phyloP scores from a whole-genome alignment of 1,139 yeast species.

The Hyphopichia pseudoburtonii region DNA sequence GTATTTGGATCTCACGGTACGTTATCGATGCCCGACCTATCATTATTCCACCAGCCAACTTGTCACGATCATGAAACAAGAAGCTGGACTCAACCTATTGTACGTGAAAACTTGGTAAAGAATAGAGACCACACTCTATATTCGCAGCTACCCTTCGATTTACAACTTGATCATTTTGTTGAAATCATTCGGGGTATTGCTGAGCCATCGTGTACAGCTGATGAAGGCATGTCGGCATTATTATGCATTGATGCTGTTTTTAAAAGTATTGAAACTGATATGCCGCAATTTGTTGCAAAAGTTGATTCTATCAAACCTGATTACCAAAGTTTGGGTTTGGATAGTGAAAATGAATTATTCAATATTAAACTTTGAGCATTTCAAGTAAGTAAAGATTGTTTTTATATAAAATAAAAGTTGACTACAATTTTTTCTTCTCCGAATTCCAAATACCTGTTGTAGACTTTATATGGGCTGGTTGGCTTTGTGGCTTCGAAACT shows the following conservation, averaged over 20 bases:
- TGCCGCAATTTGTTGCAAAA: conserved; percentile 32
- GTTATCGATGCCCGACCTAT: conserved; percentile 37
- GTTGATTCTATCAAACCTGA: conserved; percentile 25
- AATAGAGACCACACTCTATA: conserved; percentile 12
- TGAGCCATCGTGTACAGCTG: conserved; percentile 34
- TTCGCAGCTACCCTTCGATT: conserved; percentile 29
- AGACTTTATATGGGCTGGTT: no score
- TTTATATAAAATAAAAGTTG: no score
- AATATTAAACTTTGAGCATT: conserved; percentile 22
- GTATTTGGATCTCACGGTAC: conserved; percentile 40
- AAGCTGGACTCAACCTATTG: conserved; percentile 22
- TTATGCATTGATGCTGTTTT: conserved; percentile 35
- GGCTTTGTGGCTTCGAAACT: no score
- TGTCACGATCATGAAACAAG: conserved; percentile 9
- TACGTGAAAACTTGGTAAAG: conserved; percentile 11
- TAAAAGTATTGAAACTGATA: conserved; percentile 34
- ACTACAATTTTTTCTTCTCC: no score
- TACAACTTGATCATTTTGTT: conserved; percentile 36
- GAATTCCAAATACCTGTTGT: no score
- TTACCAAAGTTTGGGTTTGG: conserved; percentile 15
- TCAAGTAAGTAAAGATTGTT: conserved; percentile 18
- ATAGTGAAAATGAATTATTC: background rate
- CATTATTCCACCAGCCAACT: conserved; percentile 29
- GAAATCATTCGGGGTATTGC: conserved; percentile 30
- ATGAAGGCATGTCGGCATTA: conserved; percentile 40